Conservation (phyloP, 2,329 filamentous ascomycete species). For the Colletotrichum sp. region DNA sequence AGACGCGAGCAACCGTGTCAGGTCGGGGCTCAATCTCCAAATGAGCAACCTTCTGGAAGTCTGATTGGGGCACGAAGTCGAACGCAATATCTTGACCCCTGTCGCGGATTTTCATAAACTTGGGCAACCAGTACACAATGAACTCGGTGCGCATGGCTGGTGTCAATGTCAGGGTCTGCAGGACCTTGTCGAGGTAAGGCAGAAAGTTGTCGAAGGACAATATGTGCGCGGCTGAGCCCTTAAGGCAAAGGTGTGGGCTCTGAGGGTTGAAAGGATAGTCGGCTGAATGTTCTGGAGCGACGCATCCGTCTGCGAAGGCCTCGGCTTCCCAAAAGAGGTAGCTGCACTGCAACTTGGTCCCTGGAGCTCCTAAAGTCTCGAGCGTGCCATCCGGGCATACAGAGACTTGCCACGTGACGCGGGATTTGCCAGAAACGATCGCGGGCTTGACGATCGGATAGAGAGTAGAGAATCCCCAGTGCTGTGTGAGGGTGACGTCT, state of each 20-base stretch:
- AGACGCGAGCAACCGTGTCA: neutral
- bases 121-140: slow-evolving; percentile 18
- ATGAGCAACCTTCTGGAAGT: neutral
- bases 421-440: neutral
- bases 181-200: slow-evolving; percentile 3
- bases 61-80: slow-evolving; percentile 17
- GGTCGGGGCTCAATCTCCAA: neutral
- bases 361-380: neutral
- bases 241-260: neutral
- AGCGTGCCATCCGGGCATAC: neutral
- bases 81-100: neutral
- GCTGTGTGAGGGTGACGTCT: neutral
- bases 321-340: slow-evolving; percentile 12
- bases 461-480: neutral
- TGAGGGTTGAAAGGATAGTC: neutral
- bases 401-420: neutral
- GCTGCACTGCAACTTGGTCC: neutral
- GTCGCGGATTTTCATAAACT: slow-evolving; percentile 1
- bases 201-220: neutral
- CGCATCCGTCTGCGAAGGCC: neutral
- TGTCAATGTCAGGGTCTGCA: slow-evolving; percentile 7
- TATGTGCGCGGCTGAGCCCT: neutral
- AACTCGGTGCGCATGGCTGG: slow-evolving; percentile 21
- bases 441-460: neutral
- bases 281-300: neutral